phyloP scores from a whole-genome alignment of 1,139 yeast genomes.

The Magnusiomyces fungicola region DNA sequence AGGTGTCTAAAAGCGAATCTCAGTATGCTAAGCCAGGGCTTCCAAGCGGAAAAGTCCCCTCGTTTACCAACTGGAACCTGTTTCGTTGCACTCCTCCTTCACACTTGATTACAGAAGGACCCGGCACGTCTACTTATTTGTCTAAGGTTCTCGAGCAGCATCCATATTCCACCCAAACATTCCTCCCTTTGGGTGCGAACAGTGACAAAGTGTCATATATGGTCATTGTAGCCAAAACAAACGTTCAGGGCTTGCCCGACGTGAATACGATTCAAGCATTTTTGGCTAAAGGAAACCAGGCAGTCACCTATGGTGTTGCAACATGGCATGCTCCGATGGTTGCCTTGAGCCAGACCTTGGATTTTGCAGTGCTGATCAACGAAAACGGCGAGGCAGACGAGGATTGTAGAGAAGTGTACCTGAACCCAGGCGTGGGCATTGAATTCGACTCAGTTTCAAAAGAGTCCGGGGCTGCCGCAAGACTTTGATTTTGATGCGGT shows the following conservation, averaged over 20 bases:
- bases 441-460: background rate
- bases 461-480: too few species aligned
- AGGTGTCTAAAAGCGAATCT: conserved; percentile 63
- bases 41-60: conserved; percentile 38
- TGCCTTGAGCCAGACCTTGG: conserved; percentile 44
- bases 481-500: too few species aligned
- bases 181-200: conserved; percentile 75
- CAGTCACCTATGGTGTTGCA: conserved; percentile 78
- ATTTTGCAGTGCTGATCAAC: conserved; percentile 78
- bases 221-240: conserved; percentile 61
- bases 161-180: conserved; percentile 86
- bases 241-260: conserved; percentile 46
- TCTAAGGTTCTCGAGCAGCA: conserved; percentile 81
- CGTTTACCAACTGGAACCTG: conserved; percentile 70
- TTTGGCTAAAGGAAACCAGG: conserved; percentile 71
- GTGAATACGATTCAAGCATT: conserved; percentile 56
- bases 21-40: conserved; percentile 36
- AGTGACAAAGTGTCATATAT: conserved; percentile 48
- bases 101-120: conserved; percentile 41
- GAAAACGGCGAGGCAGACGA: conserved; percentile 75
- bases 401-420: conserved; percentile 74
- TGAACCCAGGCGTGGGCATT: conserved; percentile 40
- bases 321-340: conserved; percentile 96
- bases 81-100: conserved; percentile 75
- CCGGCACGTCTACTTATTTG: conserved; percentile 33